Base-by-base conservation (phyloP, 805 yeast genomes). In the Cyberlindnera amylophila region DNA sequence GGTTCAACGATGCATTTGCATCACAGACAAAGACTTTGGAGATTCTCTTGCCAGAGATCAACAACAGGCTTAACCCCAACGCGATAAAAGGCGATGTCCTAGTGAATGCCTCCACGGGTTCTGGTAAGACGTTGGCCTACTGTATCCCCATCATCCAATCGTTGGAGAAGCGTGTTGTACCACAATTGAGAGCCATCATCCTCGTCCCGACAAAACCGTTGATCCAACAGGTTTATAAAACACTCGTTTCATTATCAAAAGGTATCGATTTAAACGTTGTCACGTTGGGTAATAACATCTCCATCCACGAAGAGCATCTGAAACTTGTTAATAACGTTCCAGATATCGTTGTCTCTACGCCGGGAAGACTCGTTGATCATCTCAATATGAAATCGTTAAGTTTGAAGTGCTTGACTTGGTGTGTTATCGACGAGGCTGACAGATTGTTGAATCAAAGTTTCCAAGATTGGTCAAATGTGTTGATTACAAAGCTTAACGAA, bases 41-140 rank as follows among this genome's bases (percentile, higher is more conserved):
- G n/a, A 58, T 72, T 23, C 54, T 74, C 32, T 61, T 81, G 27
- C 58, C 61, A 51, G 80, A 72, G 52, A 61, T 72, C 51, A 53
- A 65, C 33, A 57, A 54, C 37, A 50, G 37, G 27, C 40, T 58
- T 18, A 51, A 58, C 28, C 55, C 57, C 18, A 42, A 51, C 12
- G 33, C 54, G 28, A 46, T 45, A 10, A 68, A 70, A 43, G 91
- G 91, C 18, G 96, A 93, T 63, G 62, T 89, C 15, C 67, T 91
- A 34, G 96, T 91, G 6, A 90, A 91, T 63, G 96, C 99, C 2
- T 78, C 95, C 10, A 91, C 99, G 0, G 99, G 99, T 33, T 85
- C 96, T 0, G 99, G 99, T 55, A 91, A 91, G 59, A 91, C 99
- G 0, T 67, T 93, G 41, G 95, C 96, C 2, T 91, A 91, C 57